phyloP scores from a whole-genome alignment of 805 yeast genomes.

The Pichia manshurica region DNA sequence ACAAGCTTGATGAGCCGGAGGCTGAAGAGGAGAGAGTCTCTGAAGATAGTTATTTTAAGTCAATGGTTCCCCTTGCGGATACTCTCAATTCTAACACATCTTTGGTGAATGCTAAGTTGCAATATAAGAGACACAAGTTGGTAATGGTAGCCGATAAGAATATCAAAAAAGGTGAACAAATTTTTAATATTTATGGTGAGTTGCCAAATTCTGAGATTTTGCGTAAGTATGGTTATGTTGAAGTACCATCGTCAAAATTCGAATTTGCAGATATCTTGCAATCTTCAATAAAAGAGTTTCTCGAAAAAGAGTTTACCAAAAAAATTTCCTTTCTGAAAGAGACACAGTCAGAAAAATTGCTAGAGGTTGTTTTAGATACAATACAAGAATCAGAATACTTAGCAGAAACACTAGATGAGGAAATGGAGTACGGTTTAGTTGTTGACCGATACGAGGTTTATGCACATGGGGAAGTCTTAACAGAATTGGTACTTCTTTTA shows the following conservation, averaged over 20 bases:
- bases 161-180: constrained; percentile 63
- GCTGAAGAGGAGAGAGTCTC: constrained; percentile 24
- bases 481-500: constrained; percentile 52
- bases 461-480: constrained; percentile 47
- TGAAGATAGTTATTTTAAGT: constrained; percentile 45
- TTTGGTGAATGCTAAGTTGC: constrained; percentile 67
- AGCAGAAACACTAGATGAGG: constrained; percentile 28
- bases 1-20: constrained; percentile 16
- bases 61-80: constrained; percentile 94
- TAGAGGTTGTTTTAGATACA: constrained; percentile 35
- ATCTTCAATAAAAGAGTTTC: constrained; percentile 34
- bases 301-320: constrained; percentile 25
- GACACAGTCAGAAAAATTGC: constrained; percentile 12
- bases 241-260: constrained; percentile 56
- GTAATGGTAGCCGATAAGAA: constrained; percentile 66
- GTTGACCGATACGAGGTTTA: constrained; percentile 61
- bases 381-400: constrained; percentile 32
- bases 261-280: constrained; percentile 78
- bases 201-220: constrained; percentile 87
- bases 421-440: constrained; percentile 32
- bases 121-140: constrained; percentile 42
- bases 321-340: constrained; percentile 18
- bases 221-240: constrained; percentile 89
- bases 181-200: constrained; percentile 86
- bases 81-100: constrained; percentile 81